A percentile compares a stretch with the other conserved stretches of the same genome.
Evolutionary conservation across 495 filamentous ascomycete genomes (phyloP).

Genomic region (Neurospora sp.): DNA sequence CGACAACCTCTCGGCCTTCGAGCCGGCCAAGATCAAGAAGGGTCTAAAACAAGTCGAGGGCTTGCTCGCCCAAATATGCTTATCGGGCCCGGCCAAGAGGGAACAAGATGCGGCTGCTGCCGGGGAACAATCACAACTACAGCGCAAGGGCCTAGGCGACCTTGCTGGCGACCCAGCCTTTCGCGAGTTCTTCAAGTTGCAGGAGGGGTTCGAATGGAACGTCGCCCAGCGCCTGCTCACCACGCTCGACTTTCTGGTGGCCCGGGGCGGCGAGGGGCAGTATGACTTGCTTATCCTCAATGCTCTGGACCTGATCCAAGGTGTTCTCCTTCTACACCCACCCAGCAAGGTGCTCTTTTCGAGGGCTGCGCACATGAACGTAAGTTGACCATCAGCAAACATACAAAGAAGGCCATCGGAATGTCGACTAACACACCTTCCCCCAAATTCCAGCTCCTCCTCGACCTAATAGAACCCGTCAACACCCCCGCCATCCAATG

Average conservation of each 20-base stretch:
- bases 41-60: constrained; percentile 93
- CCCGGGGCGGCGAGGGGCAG: constrained; percentile 65
- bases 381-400: constrained; percentile 20
- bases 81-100: constrained; percentile 44
- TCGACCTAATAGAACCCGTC: constrained; percentile 88
- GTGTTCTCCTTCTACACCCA: constrained; percentile 83
- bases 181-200: constrained; percentile 89
- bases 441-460: constrained; percentile 48
- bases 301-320: constrained; percentile 83
- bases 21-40: constrained; percentile 79
- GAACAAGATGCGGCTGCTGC: constrained; percentile 17
- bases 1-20: constrained; percentile 91
- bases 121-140: constrained; percentile 14
- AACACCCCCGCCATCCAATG: constrained; percentile 89
- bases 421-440: neutral
- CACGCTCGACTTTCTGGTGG: constrained; percentile 80
- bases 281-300: constrained; percentile 86
- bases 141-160: constrained; percentile 52
- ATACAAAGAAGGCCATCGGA: neutral
- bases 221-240: constrained; percentile 77
- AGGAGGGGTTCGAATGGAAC: constrained; percentile 98
- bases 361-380: constrained; percentile 90
- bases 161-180: constrained; percentile 82
- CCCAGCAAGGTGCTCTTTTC: constrained; percentile 80
- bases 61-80: constrained; percentile 89